Evolutionary conservation across 768 basidiomycete genomes (phyloP).

Genomic region (Tubosaeta sp.): DNA sequence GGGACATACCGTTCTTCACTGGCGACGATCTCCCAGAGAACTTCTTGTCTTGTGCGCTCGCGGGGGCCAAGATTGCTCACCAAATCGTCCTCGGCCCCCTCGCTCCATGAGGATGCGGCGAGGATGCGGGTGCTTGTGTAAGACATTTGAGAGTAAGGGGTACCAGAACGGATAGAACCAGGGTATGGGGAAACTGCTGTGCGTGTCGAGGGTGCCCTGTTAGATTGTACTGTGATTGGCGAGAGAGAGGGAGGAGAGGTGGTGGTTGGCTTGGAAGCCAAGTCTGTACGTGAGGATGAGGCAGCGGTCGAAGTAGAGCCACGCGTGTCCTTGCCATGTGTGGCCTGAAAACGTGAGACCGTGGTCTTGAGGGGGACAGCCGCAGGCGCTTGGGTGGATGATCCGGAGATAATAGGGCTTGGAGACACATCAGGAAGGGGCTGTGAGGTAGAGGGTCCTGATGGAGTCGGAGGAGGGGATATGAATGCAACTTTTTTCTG

Average conservation of each 20-base stretch:
- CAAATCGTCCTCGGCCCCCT: slow-evolving; percentile 90
- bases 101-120: slow-evolving; percentile 84
- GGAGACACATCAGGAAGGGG: slow-evolving; percentile 46
- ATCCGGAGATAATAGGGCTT: slow-evolving; percentile 30
- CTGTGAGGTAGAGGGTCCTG: slow-evolving; percentile 45
- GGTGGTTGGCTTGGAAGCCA: slow-evolving; percentile 41
- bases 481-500: slow-evolving; percentile 88
- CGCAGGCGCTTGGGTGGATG: slow-evolving; percentile 23
- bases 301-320: slow-evolving; percentile 61
- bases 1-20: slow-evolving; percentile 82
- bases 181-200: slow-evolving; percentile 58
- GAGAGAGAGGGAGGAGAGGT: slow-evolving; percentile 54
- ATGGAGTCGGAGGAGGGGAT: slow-evolving; percentile 72
- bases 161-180: slow-evolving; percentile 73
- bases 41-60: slow-evolving; percentile 94
- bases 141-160: slow-evolving; percentile 80
- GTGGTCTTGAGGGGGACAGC: slow-evolving; percentile 53
- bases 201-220: slow-evolving; percentile 58
- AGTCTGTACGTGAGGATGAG: slow-evolving; percentile 58
- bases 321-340: slow-evolving; percentile 65
- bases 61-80: slow-evolving; percentile 90
- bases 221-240: slow-evolving; percentile 51
- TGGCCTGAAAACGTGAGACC: slow-evolving; percentile 72
- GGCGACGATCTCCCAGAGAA: slow-evolving; percentile 93
- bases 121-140: slow-evolving; percentile 68